Base-by-base conservation (phyloP, 768 basidiomycete species). In the Cantharellus anzutake region DNA sequence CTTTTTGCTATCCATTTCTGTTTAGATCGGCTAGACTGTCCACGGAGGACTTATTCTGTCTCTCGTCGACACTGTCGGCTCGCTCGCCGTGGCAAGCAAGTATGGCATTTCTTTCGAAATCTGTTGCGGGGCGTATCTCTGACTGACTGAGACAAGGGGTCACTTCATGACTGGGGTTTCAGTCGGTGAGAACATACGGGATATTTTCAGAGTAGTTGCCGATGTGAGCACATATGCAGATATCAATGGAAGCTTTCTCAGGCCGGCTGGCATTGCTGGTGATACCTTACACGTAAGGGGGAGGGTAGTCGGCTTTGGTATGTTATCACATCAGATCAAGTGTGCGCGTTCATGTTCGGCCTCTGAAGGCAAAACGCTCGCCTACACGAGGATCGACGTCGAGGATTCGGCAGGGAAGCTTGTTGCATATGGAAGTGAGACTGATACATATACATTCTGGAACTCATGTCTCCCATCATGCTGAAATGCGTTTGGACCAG, bases 121-220 rank as follows among this genome's bases (percentile, higher is more conserved):
- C 20, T 29, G 20, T 29, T 29, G 20, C 20, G 20, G 20, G 20
- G 20, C 20, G 20, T 29, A 29, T 0, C 0, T 29, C 0, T 29
- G 20, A 29, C 20, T 29, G 20, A 29, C 20, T 29, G 20, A 29
- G 20, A 48, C 44, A 29, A 82, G 81, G 63, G 88, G 88, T 2
- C 82, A 87, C 4, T 91, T 73, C 66, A 87, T 88, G 86, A 90
- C 88, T 0, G 61, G 88, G 14, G 86, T 90, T 5, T 87, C 85
- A 2, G 86, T 86, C 2, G 52, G 52, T 55, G 7, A 7, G 52
- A 11, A 37, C 14, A 11, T 37, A 55, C 35, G 7, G 14, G 29
- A 48, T 48, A 29, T 48, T 48, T 29, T 48, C 44, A 29, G 11
- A 55, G 7, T 37, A 11, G 11, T 37, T 37, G 38, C 35, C 35